A percentile compares a stretch with the other conserved stretches of the same genome.
These are phyloP conservation scores for Trichoderma koningii DNA, from an alignment of 2,329 filamentous ascomycete species.

Conservation along the genomic window DNA sequence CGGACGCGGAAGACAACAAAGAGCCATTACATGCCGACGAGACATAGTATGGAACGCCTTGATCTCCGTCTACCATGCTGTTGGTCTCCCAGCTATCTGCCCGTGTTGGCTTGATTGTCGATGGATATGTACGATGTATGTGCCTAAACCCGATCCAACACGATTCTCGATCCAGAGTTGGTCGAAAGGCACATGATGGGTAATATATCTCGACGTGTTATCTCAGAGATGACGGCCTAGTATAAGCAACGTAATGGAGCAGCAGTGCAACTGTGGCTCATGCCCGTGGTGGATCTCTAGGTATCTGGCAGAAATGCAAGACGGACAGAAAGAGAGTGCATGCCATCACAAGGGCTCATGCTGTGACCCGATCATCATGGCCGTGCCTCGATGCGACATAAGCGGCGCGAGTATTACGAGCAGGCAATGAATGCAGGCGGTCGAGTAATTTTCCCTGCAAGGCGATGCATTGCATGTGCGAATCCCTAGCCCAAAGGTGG, in stretches of 20 bases:
- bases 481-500: too few relatives aligned
- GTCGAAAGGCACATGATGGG: background rate
- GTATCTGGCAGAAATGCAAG: background rate
- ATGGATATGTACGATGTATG: background rate
- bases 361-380: background rate
- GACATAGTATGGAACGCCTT: too few relatives aligned
- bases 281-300: background rate
- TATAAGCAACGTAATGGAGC: background rate
- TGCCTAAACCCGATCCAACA: background rate
- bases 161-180: constrained; percentile 3
- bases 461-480: background rate
- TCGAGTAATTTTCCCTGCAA: too few relatives aligned
- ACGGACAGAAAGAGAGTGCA: background rate
- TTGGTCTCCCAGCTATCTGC: background rate
- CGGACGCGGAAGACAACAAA: too few relatives aligned
- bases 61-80: too few relatives aligned
- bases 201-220: background rate
- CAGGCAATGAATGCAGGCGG: too few relatives aligned
- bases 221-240: background rate
- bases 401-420: background rate
- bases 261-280: background rate
- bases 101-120: background rate
- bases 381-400: background rate
- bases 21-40: too few relatives aligned
- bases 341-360: background rate